Evolutionary conservation across 768 basidiomycete species (phyloP).

Genomic region (Pisolithus sp.): DNA sequence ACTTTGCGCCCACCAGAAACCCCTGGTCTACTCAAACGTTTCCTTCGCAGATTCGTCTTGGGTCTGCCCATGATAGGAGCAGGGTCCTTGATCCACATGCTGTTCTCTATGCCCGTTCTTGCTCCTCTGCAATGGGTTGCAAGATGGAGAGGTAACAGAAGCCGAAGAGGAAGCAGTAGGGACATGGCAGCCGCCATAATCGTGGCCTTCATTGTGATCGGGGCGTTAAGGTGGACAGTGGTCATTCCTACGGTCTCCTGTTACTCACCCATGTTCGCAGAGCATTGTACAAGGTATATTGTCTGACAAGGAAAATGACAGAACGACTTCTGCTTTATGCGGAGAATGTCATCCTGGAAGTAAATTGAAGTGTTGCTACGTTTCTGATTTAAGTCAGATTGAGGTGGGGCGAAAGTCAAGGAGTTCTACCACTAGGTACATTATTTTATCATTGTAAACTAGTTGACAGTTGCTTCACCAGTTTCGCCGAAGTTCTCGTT

Average conservation of each 20-base stretch:
- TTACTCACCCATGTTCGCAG: constrained; percentile 31
- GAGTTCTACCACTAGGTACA: constrained; percentile 7
- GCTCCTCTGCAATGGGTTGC: constrained; percentile 67
- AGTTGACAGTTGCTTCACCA: constrained; percentile 45
- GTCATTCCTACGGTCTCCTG: constrained; percentile 1
- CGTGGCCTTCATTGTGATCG: constrained; percentile 51
- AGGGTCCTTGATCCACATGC: constrained; percentile 66
- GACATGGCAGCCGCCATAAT: constrained; percentile 66
- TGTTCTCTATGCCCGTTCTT: constrained; percentile 56
- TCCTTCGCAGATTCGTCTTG: constrained; percentile 66
- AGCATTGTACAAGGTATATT: constrained; percentile 66
- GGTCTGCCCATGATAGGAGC: constrained; percentile 77
- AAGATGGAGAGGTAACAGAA: constrained; percentile 52
- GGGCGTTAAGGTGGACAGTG: constrained; percentile 50
- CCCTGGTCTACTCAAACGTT: constrained; percentile 44
- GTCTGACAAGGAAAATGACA: constrained; percentile 50
- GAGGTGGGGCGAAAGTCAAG: constrained; percentile 3
- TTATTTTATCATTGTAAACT: constrained; percentile 9
- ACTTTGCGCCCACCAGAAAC: constrained; percentile 23
- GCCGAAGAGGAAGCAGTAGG: constrained; percentile 46
- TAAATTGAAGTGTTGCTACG: constrained; percentile 34
- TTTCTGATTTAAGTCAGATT: neutral
- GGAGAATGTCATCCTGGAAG: constrained; percentile 78
- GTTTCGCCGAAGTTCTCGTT: constrained; percentile 61
- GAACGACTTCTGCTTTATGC: constrained; percentile 61